A percentile compares a stretch with the other conserved stretches of the same genome.
Conservation (phyloP, 2,329 filamentous ascomycete genomes). For the Cadophora sp. region DNA sequence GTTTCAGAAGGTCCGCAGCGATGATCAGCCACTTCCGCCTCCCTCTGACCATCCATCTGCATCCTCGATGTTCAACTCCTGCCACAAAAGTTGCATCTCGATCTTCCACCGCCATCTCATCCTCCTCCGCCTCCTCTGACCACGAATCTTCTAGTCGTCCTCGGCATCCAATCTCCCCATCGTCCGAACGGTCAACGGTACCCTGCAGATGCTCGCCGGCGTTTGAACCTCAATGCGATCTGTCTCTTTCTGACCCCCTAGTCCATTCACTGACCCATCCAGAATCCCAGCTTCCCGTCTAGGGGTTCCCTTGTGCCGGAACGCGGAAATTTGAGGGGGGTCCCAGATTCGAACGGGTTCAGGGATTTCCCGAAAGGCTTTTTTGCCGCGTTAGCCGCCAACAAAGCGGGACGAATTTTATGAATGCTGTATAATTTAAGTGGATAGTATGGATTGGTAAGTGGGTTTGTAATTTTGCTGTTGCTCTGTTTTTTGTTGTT, state of each 20-base stretch:
- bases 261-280: neutral
- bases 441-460: neutral
- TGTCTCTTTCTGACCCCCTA: constrained; percentile 4
- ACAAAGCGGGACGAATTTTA: neutral
- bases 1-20: constrained; percentile 29
- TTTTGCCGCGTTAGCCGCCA: constrained; percentile 13
- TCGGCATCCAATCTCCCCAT: constrained; percentile 6
- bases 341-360: constrained; percentile 2
- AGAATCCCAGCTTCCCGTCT: constrained; percentile 8
- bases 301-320: constrained; percentile 18
- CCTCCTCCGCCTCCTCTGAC: neutral
- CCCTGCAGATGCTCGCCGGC: neutral
- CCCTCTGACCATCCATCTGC: neutral
- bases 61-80: neutral
- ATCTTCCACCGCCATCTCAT: neutral
- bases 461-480: neutral
- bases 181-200: neutral
- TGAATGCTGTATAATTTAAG: neutral
- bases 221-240: constrained; percentile 10
- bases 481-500: constrained; percentile 12
- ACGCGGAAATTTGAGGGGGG: constrained; percentile 16
- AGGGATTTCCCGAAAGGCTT: neutral
- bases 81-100: neutral
- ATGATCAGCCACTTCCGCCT: constrained; percentile 24
- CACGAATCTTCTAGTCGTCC: neutral